Percentiles rank a stretch among this genome's conserved stretches.
Evolutionary conservation across 2,329 filamentous ascomycete genomes (phyloP).

Genomic region (Albifimbria verrucaria): DNA sequence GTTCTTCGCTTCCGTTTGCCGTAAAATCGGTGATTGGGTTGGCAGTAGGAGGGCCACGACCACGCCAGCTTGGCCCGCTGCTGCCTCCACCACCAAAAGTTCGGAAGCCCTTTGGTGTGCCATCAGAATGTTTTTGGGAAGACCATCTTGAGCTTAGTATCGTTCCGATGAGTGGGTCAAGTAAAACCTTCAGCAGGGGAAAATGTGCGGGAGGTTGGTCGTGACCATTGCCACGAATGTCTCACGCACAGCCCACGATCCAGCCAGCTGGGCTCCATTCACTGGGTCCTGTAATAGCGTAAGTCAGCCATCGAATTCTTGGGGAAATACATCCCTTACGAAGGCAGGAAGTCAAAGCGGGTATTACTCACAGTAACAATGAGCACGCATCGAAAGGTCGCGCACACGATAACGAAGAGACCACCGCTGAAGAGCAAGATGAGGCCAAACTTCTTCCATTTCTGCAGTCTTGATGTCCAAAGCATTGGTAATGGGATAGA

Average conservation of each 20-base stretch:
- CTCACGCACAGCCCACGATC: constrained; percentile 36
- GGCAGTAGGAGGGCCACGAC: constrained; percentile 25
- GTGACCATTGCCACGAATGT: constrained; percentile 38
- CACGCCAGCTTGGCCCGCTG: constrained; percentile 23
- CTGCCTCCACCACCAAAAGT: constrained; percentile 36
- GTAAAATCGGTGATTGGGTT: constrained; percentile 35
- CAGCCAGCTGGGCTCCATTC: constrained; percentile 33
- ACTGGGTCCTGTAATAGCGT: constrained; percentile 27
- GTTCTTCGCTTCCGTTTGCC: constrained; percentile 34
- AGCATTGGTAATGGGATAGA: constrained; percentile 52
- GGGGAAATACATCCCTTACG: background rate
- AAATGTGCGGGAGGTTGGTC: constrained; percentile 38
- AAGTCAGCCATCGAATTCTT: background rate
- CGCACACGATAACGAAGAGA: constrained; percentile 35
- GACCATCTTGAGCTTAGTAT: constrained; percentile 24
- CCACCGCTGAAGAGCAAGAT: constrained; percentile 35
- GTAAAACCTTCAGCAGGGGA: constrained; percentile 38
- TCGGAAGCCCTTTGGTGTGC: constrained; percentile 32
- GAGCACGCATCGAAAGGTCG: constrained; percentile 33
- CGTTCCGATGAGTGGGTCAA: constrained; percentile 25
- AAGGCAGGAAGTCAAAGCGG: too few relatives aligned
- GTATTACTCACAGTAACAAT: constrained; percentile 28
- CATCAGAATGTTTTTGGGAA: constrained; percentile 30
- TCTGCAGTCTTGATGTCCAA: constrained; percentile 30
- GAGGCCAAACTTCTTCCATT: constrained; percentile 32